Evolutionary conservation across 169 alveolate genomes (phyloP), one percentile per base, ranked within the genome.

Genomic region (Plasmodium berghei): DNA sequence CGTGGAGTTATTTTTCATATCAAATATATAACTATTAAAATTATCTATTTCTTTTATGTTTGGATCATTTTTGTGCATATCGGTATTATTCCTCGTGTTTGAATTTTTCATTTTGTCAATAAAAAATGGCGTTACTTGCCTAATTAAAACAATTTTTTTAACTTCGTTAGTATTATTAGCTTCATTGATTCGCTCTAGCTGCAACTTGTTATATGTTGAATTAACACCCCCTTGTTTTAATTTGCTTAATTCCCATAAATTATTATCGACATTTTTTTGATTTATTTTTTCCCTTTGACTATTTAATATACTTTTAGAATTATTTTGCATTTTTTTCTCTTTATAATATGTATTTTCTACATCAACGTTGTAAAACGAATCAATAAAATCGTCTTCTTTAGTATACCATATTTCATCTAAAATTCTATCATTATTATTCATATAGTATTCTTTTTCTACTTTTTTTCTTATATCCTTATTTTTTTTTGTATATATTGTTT

Each of bases 241-340:
- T 71, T 99, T 87, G 85, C 97, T 97, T 55, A 97, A 89, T 95
- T 98, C 99, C 99, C 99, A 98, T 93, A 96, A 96, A 66, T 96
- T 97, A 83, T 96, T 97, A 87, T 98, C 99, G 48, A 96, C 94
- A 77, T 94, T 95, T 87, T 96, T 97, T 87, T 97, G 98, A 34
- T 94, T 91, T 6, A 83, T 73, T 28, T 83, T 83, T 86, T 92
- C 91, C 6, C 90, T 92, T 40, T 49, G 58, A 70, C 92, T 91
- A 22, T 87, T 70, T 48, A 72, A 52, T 26, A 87, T 61, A 16
- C 66, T 83, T 70, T 70, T 67, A 28, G 67, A 67, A 83, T 83
- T 66, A 34, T 71, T 46, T 18, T 67, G 24, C 90, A 83, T 83
- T 69, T 83, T 83, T 46, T 83, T 83, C 54, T 83, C 90, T 49